These are phyloP conservation scores for Pyricularia grisea DNA, from an alignment of 2,329 filamentous ascomycete species.

Conservation along the genomic window DNA sequence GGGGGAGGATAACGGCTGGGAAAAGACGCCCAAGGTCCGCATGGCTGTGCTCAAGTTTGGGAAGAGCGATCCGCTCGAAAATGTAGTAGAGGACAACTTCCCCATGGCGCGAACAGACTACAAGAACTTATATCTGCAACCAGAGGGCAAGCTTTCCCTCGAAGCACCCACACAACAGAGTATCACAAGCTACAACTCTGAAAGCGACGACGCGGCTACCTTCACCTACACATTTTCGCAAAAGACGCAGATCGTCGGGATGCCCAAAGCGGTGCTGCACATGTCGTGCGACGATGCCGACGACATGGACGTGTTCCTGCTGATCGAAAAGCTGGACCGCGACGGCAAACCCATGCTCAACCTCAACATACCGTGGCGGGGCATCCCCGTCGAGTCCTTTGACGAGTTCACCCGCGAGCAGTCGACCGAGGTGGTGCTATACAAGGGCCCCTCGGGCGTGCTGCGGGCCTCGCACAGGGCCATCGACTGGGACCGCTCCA, in stretches of 20 bases:
- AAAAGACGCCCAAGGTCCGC: conserved; percentile 33
- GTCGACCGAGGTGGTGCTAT: conserved; percentile 26
- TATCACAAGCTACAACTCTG: conserved; percentile 21
- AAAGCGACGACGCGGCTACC: conserved; percentile 14
- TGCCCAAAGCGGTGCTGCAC: conserved; percentile 35
- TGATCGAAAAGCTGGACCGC: conserved; percentile 31
- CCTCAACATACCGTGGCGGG: conserved; percentile 29
- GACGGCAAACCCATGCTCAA: conserved; percentile 30
- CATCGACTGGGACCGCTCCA: conserved; percentile 21
- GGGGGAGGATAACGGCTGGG: conserved; percentile 32
- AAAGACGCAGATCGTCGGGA: conserved; percentile 29
- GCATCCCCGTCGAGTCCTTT: conserved; percentile 16
- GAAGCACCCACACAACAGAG: neutral
- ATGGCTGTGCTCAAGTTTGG: conserved; percentile 28
- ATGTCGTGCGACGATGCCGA: conserved; percentile 30
- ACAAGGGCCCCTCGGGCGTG: conserved; percentile 31
- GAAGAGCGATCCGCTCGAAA: conserved; percentile 18
- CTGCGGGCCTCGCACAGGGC: conserved; percentile 32
- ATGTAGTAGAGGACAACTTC: conserved; percentile 22
- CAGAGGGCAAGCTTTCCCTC: conserved; percentile 6
- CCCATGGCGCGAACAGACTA: conserved; percentile 23
- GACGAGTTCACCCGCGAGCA: conserved; percentile 23
- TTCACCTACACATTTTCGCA: conserved; percentile 30
- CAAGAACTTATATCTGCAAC: conserved; percentile 19
- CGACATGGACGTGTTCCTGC: conserved; percentile 33